phyloP scores from a whole-genome alignment of 1,139 yeast species.

The Cylindricascospora bacillispora region DNA sequence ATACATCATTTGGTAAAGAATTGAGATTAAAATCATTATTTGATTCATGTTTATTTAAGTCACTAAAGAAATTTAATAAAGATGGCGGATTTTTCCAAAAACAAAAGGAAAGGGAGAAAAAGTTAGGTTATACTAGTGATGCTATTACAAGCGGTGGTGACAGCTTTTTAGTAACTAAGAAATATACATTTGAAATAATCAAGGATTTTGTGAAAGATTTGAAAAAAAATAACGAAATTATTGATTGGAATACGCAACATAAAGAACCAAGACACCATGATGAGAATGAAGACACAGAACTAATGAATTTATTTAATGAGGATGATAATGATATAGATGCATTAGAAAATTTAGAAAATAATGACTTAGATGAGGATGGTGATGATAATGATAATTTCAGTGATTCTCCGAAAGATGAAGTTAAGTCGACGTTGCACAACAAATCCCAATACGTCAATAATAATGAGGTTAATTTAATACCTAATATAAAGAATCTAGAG shows the following conservation, averaged over 20 bases:
- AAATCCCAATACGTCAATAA: not conserved
- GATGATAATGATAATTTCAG: constrained; percentile 7
- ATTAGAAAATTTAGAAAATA: constrained; percentile 16
- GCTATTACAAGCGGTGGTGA: constrained; percentile 3
- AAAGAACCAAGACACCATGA: constrained; percentile 5
- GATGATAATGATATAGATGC: constrained; percentile 17
- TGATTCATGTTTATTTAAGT: constrained; percentile 22
- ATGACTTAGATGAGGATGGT: constrained; percentile 9
- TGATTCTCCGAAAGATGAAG: constrained; percentile 1
- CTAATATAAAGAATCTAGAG: constrained; percentile 23
- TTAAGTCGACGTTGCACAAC: not conserved
- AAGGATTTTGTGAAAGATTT: constrained; percentile 21
- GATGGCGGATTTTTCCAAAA: constrained; percentile 2
- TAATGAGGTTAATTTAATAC: constrained; percentile 6
- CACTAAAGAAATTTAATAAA: constrained; percentile 12
- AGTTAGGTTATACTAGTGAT: too few species aligned
- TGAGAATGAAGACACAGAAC: constrained; percentile 9
- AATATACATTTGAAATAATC: constrained; percentile 16
- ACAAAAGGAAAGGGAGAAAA: too few species aligned
- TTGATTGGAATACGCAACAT: constrained; percentile 23
- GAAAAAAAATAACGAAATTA: constrained; percentile 15
- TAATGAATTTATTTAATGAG: constrained; percentile 3
- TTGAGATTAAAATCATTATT: constrained; percentile 22
- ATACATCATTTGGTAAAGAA: constrained; percentile 18
- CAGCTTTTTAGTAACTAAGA: constrained; percentile 12